Evolutionary conservation across 2,329 filamentous ascomycete genomes (phyloP), one percentile per base, ranked within the genome.

Genomic region (Xylaria sp.): DNA sequence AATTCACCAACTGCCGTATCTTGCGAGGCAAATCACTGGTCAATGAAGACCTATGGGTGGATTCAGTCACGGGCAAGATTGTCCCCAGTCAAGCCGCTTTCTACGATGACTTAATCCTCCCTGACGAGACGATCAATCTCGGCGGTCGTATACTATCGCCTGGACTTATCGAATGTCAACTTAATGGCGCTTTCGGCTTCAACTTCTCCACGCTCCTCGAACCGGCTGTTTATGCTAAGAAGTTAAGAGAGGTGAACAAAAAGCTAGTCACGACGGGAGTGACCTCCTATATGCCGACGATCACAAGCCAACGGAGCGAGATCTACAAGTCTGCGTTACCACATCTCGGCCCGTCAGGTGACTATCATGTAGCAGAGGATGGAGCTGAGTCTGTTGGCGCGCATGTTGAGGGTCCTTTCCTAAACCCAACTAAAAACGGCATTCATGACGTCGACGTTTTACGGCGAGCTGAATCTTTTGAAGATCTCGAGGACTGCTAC

Each of bases 171-270:
- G 94, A 98, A 73, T 91, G 92, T 62, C 94, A 98, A 81, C 89
- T 98, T 74, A 98, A 98, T 77, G 94, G 94, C 57, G 94, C 92
- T 10, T 95, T 94, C 76, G 94, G 94, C 66, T 97, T 97, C 84
- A 95, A 97, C 83, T 97, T 97, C 80, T 96, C 93, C 2, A 89
- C 90, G 0, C 85, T 94, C 10, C 89, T 92, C n/a, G 86, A 90
- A 18, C 75, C 89, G 87, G 81, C 82, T 85, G 37, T 85, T 61
- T 97, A 97, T 76, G 87, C 88, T 67, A 91, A 93, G 79, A 90
- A 89, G n/a, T 83, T 97, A 59, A 85, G 85, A 72, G 84, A 89
- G 66, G 85, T 95, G 69, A 96, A 96, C 80, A 88, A 84, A 73
- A 85, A 87, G 37, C 84, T 98, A 62, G 86, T 94, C 37, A 83